These are phyloP conservation scores for Apiospora koreana DNA, from an alignment of 2,329 filamentous ascomycete species.

Conservation along the genomic window DNA sequence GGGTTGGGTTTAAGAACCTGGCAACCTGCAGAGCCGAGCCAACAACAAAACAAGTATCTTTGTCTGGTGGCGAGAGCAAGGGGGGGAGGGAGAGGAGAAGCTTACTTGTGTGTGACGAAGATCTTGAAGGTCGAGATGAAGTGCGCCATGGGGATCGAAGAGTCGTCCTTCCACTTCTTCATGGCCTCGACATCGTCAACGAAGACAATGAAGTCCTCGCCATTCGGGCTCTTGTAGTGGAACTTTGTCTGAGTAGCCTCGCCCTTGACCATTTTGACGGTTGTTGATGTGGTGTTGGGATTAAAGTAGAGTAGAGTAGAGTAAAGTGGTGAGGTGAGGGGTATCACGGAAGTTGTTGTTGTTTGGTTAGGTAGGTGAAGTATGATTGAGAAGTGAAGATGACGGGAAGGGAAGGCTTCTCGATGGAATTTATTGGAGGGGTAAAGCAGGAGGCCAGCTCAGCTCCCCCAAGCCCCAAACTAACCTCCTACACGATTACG, in stretches of 20 bases:
- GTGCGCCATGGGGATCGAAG: conserved; percentile 75
- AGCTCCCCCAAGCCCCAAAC: neutral
- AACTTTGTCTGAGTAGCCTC: conserved; percentile 73
- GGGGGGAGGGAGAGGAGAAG: neutral
- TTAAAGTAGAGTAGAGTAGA: conserved; percentile 17
- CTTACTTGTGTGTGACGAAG: conserved; percentile 87
- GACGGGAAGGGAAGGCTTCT: neutral
- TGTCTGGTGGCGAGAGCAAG: neutral
- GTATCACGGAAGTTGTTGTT: conserved; percentile 5
- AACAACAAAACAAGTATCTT: neutral
- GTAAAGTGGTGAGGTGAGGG: conserved; percentile 9
- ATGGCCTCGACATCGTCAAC: conserved; percentile 62
- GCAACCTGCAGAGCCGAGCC: neutral
- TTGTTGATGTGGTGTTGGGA: conserved; percentile 18
- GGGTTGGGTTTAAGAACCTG: neutral
- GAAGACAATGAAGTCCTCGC: conserved; percentile 57
- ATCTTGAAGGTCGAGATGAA: conserved; percentile 89
- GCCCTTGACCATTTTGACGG: conserved; percentile 66
- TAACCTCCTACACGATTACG: too few relatives aligned
- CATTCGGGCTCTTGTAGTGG: conserved; percentile 73
- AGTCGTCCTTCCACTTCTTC: conserved; percentile 82
- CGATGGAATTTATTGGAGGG: conserved; percentile 10
- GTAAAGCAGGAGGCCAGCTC: conserved; percentile 1
- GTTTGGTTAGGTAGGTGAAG: too few relatives aligned
- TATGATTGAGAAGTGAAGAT: conserved; percentile 9